Percentiles rank a stretch among this genome's conserved stretches.
Evolutionary conservation across 495 filamentous ascomycete species (phyloP).

Genomic region (Jackrogersella multiformis): DNA sequence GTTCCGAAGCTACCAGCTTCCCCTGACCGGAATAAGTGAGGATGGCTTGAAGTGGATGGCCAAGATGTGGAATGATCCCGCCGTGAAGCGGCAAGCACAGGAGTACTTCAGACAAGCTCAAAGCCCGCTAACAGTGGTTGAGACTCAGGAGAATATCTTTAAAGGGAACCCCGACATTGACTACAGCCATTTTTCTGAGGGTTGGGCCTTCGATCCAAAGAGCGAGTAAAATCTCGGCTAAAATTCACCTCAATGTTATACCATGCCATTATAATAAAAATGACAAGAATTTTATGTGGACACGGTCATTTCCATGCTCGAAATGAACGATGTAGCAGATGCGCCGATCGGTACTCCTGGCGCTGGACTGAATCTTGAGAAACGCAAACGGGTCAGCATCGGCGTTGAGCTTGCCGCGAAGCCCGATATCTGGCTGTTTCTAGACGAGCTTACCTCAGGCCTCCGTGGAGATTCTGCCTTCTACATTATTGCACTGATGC

Average conservation of each 20-base stretch:
- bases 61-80: constrained; percentile 60
- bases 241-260: neutral
- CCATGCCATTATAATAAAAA: neutral
- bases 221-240: neutral
- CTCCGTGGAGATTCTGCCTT: constrained; percentile 77
- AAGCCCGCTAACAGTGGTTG: constrained; percentile 50
- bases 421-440: constrained; percentile 72
- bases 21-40: constrained; percentile 47
- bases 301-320: too few relatives aligned
- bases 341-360: constrained; percentile 77
- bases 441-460: constrained; percentile 79
- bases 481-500: constrained; percentile 74
- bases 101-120: constrained; percentile 54
- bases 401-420: constrained; percentile 82
- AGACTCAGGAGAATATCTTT: constrained; percentile 56
- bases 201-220: constrained; percentile 50
- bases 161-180: constrained; percentile 46
- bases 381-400: constrained; percentile 70
- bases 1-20: constrained; percentile 57
- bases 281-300: too few relatives aligned
- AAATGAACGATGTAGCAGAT: constrained; percentile 54
- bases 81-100: constrained; percentile 43
- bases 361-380: constrained; percentile 54
- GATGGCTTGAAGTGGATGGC: constrained; percentile 57
- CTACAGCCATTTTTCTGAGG: constrained; percentile 49